These are phyloP conservation scores for Gloeostereum incarnatum DNA, from an alignment of 768 basidiomycete genomes.

Conservation along the genomic window DNA sequence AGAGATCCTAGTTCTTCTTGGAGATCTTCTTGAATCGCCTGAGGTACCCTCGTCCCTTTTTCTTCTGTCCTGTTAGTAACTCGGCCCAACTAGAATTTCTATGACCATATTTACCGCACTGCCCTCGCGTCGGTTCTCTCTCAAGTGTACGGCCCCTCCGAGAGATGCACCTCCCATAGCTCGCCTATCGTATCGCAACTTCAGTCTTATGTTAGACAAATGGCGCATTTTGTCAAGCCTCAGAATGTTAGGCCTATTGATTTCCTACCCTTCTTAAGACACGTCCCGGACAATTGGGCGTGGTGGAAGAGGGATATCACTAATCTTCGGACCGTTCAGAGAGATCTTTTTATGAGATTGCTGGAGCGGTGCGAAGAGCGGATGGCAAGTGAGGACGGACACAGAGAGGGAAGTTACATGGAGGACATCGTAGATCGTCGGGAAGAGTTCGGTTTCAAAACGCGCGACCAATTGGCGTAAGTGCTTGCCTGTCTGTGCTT, in stretches of 20 bases:
- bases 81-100: slow-evolving; percentile 6
- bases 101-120: slow-evolving; percentile 11
- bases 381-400: slow-evolving; percentile 11
- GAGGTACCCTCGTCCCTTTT: too few relatives aligned
- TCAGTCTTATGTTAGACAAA: too few relatives aligned
- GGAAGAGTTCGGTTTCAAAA: slow-evolving; percentile 6
- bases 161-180: slow-evolving; percentile 7
- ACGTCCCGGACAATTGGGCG: slow-evolving; percentile 12
- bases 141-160: slow-evolving; percentile 9
- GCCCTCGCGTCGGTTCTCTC: slow-evolving; percentile 10
- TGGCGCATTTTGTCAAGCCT: neutral
- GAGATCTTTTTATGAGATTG: slow-evolving; percentile 12
- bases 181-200: too few relatives aligned
- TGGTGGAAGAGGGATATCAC: slow-evolving; percentile 12
- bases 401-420: slow-evolving; percentile 17
- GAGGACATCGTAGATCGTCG: slow-evolving; percentile 11
- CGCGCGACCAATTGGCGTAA: slow-evolving; percentile 6
- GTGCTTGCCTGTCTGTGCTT: neutral
- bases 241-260: slow-evolving; percentile 10
- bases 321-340: slow-evolving; percentile 9
- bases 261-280: slow-evolving; percentile 11
- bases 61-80: slow-evolving; percentile 1
- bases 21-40: too few relatives aligned
- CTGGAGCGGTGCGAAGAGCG: slow-evolving; percentile 13
- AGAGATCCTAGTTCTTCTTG: too few relatives aligned